phyloP scores from a whole-genome alignment of 768 basidiomycete species.

The Xanthoconium stramineum region DNA sequence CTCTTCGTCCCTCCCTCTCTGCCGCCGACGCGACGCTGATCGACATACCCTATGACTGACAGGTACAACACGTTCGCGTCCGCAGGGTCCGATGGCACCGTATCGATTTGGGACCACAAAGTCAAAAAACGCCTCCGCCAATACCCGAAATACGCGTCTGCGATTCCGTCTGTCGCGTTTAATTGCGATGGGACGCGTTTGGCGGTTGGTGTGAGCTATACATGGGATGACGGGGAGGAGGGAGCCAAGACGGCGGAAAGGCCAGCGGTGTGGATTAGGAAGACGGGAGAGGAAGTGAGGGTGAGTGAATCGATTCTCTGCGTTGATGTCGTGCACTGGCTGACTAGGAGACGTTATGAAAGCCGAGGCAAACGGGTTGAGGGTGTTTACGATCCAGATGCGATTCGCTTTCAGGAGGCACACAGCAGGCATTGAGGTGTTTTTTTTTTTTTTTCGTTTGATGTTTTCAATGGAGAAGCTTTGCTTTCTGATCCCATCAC shows the following conservation, averaged over 20 bases:
- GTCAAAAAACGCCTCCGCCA: constrained; percentile 94
- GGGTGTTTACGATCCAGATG: not conserved
- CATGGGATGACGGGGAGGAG: constrained; percentile 84
- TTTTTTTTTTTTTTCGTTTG: not conserved
- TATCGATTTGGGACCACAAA: constrained; percentile 96
- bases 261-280: constrained; percentile 59
- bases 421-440: not conserved
- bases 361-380: constrained; percentile 26
- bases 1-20: not conserved
- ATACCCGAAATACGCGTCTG: constrained; percentile 72
- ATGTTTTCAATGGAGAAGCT: too few species aligned
- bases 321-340: too few species aligned
- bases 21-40: not conserved
- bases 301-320: constrained; percentile 33
- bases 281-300: constrained; percentile 76
- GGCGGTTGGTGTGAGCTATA: constrained; percentile 84
- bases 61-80: constrained; percentile 95
- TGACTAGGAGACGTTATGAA: too few species aligned
- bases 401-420: too few species aligned
- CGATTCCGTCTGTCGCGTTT: constrained; percentile 80
- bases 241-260: constrained; percentile 63
- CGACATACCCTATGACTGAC: not conserved
- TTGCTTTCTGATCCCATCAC: too few species aligned
- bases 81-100: constrained; percentile 89
- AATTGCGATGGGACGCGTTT: constrained; percentile 79